Percentiles rank a stretch among this genome's conserved stretches.
These are phyloP conservation scores for Calonectria ilicicola DNA, from an alignment of 2,329 filamentous ascomycete genomes.

Conservation along the genomic window DNA sequence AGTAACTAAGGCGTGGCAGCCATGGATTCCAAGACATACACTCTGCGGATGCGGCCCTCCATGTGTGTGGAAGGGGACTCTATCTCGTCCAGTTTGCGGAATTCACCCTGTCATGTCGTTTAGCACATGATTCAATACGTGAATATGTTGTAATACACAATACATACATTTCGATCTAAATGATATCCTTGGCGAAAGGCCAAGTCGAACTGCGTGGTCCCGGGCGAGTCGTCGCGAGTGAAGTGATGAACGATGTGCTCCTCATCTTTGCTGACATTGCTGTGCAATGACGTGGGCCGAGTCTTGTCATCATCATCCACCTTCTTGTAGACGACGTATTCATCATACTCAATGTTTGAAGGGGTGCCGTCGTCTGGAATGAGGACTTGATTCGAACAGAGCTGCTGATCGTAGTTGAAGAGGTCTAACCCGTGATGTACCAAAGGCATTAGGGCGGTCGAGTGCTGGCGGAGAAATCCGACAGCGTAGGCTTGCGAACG, in stretches of 20 bases:
- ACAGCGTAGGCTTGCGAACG: conserved; percentile 38
- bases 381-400: conserved; percentile 49
- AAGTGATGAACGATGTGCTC: conserved; percentile 50
- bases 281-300: conserved; percentile 12
- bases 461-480: conserved; percentile 37
- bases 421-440: conserved; percentile 48
- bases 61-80: conserved; percentile 39
- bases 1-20: background rate
- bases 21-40: conserved; percentile 41
- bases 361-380: conserved; percentile 42
- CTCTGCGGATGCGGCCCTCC: conserved; percentile 51
- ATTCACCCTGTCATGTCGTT: conserved; percentile 36
- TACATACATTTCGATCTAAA: conserved; percentile 45
- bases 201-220: conserved; percentile 47
- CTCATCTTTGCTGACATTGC: conserved; percentile 26
- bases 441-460: conserved; percentile 41
- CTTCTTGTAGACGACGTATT: conserved; percentile 52
- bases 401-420: conserved; percentile 51
- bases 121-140: background rate
- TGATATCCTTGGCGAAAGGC: conserved; percentile 47
- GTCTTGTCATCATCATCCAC: conserved; percentile 34
- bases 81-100: conserved; percentile 35
- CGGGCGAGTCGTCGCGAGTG: conserved; percentile 46
- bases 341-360: conserved; percentile 52
- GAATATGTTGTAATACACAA: no score